These are phyloP conservation scores for carrot (Daucus carota) DNA, from an alignment of 129 eudicot species.

Conservation along the genomic window DNA sequence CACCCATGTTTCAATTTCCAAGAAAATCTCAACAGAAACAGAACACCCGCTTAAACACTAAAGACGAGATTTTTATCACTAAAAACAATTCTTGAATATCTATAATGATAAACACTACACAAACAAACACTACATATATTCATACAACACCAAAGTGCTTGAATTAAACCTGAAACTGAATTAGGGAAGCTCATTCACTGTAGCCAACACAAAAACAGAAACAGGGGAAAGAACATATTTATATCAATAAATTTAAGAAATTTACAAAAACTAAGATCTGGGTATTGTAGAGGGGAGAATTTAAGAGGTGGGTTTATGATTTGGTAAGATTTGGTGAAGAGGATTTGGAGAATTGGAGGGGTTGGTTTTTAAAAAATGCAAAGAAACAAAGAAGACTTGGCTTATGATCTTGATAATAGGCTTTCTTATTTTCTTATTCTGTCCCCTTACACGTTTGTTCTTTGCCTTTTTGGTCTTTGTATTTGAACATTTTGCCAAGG, in stretches of 20 bases:
- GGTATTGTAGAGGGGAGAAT: conserved; percentile 27
- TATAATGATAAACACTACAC: not conserved
- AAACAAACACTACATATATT: not conserved
- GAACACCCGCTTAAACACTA: not conserved
- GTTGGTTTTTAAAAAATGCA: conserved; percentile 32
- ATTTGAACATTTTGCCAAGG: conserved; percentile 7
- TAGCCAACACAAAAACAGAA: conserved; percentile 7
- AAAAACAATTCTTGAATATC: not conserved
- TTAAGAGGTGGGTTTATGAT: conserved; percentile 43
- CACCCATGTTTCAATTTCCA: conserved; percentile 38
- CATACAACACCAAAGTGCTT: not conserved
- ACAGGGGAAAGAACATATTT: conserved; percentile 16
- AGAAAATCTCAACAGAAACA: not conserved
- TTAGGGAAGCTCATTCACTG: not conserved
- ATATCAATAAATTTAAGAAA: not conserved
- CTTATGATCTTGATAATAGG: conserved; percentile 21
- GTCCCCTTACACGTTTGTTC: conserved; percentile 24
- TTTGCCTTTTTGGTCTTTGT: conserved; percentile 24
- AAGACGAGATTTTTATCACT: not conserved
- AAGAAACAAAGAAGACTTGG: conserved; percentile 1
- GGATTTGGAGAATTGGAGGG: conserved; percentile 39
- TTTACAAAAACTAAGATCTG: conserved; percentile 21
- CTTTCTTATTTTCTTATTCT: not conserved
- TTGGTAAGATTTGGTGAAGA: conserved; percentile 26
- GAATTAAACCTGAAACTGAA: conserved; percentile 11